Evolutionary conservation across 345 rosid genomes (phyloP).

Genomic region (Clausena lansium): DNA sequence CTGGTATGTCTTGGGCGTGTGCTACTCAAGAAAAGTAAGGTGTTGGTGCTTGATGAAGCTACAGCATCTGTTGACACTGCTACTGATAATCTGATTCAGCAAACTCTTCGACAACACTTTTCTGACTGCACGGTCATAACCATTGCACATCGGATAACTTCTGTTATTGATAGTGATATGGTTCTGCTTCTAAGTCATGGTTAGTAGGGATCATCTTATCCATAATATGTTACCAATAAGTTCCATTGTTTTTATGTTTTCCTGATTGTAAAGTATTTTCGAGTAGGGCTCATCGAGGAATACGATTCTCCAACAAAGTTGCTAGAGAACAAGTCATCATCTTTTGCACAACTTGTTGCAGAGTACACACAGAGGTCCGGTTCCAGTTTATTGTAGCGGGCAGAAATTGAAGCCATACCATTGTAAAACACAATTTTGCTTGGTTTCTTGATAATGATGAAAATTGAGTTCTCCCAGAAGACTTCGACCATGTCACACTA

Average conservation of each 20-base stretch:
- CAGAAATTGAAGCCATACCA: not conserved
- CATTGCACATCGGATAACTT: constrained; percentile 83
- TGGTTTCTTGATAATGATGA: not conserved
- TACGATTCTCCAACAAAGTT: constrained; percentile 59
- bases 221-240: not conserved
- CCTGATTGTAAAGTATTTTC: not conserved
- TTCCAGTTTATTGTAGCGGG: constrained; percentile 26
- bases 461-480: not conserved
- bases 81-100: constrained; percentile 77
- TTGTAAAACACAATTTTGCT: not conserved
- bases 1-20: constrained; percentile 83
- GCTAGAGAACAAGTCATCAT: constrained; percentile 57
- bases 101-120: constrained; percentile 62
- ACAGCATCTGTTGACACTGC: constrained; percentile 89
- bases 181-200: constrained; percentile 74
- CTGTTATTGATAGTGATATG: constrained; percentile 80
- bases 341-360: constrained; percentile 70
- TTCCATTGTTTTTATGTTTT: not conserved
- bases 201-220: no score
- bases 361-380: constrained; percentile 64
- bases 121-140: constrained; percentile 68
- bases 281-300: constrained; percentile 67
- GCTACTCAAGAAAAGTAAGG: constrained; percentile 71
- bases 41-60: constrained; percentile 88
- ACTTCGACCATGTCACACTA: not conserved